Evolutionary conservation across 371 early-diverging fungal species (phyloP).

Genomic region (Mucor racemosus): DNA sequence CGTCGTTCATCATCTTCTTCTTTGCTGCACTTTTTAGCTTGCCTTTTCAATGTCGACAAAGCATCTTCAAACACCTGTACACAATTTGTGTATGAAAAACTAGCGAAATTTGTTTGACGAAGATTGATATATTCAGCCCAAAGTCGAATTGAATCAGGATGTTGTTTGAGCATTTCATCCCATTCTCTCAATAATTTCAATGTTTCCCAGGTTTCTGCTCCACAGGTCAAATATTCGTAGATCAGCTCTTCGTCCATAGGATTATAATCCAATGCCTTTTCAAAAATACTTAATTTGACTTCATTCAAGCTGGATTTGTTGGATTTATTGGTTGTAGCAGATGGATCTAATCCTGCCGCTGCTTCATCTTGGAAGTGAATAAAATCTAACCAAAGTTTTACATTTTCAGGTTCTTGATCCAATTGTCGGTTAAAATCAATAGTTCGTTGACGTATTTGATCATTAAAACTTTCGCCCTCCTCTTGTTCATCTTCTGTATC

Average conservation of each 20-base stretch:
- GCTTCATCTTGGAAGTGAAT: constrained; percentile 72
- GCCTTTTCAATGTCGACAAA: constrained; percentile 41
- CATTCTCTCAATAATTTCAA: constrained; percentile 68
- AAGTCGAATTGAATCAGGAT: constrained; percentile 55
- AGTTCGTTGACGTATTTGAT: constrained; percentile 38
- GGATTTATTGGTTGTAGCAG: constrained; percentile 2
- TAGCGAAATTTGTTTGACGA: constrained; percentile 72
- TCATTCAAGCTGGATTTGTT: constrained; percentile 60
- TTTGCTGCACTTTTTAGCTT: constrained; percentile 14
- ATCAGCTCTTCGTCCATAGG: constrained; percentile 63
- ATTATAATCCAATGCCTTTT: constrained; percentile 71
- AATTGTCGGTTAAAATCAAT: constrained; percentile 43
- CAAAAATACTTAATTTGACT: constrained; percentile 77
- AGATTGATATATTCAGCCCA: constrained; percentile 83
- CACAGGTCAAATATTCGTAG: constrained; percentile 63
- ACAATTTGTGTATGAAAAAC: constrained; percentile 69
- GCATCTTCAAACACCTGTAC: constrained; percentile 71
- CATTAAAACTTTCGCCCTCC: constrained; percentile 47
- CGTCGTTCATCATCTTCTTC: constrained; percentile 26
- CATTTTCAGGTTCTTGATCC: constrained; percentile 60
- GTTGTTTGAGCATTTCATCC: constrained; percentile 64
- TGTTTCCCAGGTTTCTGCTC: constrained; percentile 68
- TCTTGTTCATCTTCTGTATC: constrained; percentile 26
- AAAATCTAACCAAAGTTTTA: constrained; percentile 71
- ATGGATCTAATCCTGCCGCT: constrained; percentile 30